Base-by-base conservation (phyloP, 2,329 filamentous ascomycete species). In the Colletotrichum eremochloae region DNA sequence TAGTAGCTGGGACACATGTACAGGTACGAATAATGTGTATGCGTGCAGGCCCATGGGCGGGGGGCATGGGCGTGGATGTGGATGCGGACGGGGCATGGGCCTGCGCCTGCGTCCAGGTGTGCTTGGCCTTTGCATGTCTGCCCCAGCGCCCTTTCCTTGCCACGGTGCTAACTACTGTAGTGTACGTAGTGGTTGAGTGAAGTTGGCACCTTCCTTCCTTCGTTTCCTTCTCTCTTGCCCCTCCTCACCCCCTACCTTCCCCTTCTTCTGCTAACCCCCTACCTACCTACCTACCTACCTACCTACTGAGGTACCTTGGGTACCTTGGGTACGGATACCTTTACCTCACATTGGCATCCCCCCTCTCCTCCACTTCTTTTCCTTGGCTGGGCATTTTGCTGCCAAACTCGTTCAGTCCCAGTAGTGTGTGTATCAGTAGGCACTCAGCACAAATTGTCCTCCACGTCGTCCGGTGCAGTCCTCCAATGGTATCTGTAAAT, bases 381-480 rank as follows among this genome's bases (percentile, higher is more conserved):
- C 57, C 69, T 72, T 72, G 69, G 53, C 66, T 64, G 69, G 53
- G n/a, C 46, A 60, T 53, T 61, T 69, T n/a, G 67, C 66, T 72
- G 42, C 67, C 61, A 46, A 61, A 57, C 33, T 60, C 24, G 9
- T 24, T 29, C 48, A 29, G 48, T 56, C n/a, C 14, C 62, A 33
- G 20, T n/a, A n/a, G 15, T 20, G 46, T 24, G 38, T 40, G 44
- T 31, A 56, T 11, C 33, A 9, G 31, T 56, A 20, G 33, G 48
- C 7, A 31, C 11, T 11, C 50, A 33, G 52, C 53, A 55, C 66
- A 58, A 55, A 52, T 48, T 70, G 31, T 61, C 66, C 38, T 60
- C 61, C 40, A 33, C 57, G 42, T 36, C 58, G 56, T 42, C 38
- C 40, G 18, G 24, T 40, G 40, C 38, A 33, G 29, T 63, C 42